Conservation (phyloP, 495 filamentous ascomycete species). For the Aspergillus taichungensis region DNA sequence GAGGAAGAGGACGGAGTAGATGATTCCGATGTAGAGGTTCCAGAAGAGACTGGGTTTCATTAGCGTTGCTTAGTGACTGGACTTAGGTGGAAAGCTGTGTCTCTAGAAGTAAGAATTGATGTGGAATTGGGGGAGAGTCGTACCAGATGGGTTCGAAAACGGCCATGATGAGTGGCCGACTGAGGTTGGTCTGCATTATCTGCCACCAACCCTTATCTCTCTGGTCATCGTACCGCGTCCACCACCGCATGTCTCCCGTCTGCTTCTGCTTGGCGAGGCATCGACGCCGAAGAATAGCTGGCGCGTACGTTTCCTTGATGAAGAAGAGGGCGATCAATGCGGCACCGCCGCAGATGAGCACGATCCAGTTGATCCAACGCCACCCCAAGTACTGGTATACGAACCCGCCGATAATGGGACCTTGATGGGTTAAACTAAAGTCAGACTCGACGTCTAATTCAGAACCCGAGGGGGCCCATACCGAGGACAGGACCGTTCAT, state of each 20-base stretch:
- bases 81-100: constrained; percentile 20
- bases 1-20: constrained; percentile 63
- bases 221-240: constrained; percentile 52
- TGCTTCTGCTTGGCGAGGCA: constrained; percentile 49
- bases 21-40: constrained; percentile 55
- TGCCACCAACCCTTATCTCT: constrained; percentile 21
- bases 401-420: constrained; percentile 61
- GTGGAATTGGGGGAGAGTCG: constrained; percentile 41
- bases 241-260: constrained; percentile 56
- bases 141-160: constrained; percentile 60
- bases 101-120: too few species aligned
- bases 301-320: constrained; percentile 63
- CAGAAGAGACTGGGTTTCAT: constrained; percentile 52
- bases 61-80: too few species aligned
- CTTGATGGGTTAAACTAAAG: constrained; percentile 5
- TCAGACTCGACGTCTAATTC: constrained; percentile 18
- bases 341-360: constrained; percentile 53
- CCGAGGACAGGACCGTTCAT: constrained; percentile 49
- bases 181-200: constrained; percentile 49
- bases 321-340: constrained; percentile 38
- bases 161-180: constrained; percentile 57
- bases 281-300: constrained; percentile 49
- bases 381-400: constrained; percentile 66
- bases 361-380: constrained; percentile 78
- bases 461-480: constrained; percentile 15